Conservation (phyloP, 2,329 filamentous ascomycete genomes). For the Phoma herbarum region DNA sequence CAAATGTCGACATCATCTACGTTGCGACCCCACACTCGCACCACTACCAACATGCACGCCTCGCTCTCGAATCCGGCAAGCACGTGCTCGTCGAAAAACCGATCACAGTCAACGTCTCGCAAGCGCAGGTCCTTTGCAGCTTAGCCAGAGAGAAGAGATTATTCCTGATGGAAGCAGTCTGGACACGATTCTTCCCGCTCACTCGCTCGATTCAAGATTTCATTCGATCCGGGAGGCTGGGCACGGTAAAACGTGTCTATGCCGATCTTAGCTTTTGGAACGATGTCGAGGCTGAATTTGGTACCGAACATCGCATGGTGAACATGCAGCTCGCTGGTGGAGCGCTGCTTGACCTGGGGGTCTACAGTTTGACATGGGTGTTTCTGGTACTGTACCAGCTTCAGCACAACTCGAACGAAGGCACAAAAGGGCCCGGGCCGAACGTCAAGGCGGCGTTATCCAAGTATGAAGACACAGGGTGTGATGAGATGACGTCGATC, state of each 20-base stretch:
- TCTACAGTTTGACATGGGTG: constrained; percentile 88
- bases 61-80: constrained; percentile 82
- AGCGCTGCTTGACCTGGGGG: constrained; percentile 80
- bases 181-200: constrained; percentile 87
- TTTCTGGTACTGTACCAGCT: constrained; percentile 84
- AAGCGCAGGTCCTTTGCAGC: constrained; percentile 76
- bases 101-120: constrained; percentile 81
- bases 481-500: constrained; percentile 8
- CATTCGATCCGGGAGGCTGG: constrained; percentile 60
- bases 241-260: constrained; percentile 63
- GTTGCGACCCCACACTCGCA: constrained; percentile 89
- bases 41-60: constrained; percentile 87
- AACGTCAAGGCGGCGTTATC: constrained; percentile 60
- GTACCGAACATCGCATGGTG: constrained; percentile 74
- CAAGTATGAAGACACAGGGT: constrained; percentile 4
- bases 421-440: constrained; percentile 66
- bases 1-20: constrained; percentile 84
- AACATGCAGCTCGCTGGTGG: constrained; percentile 84
- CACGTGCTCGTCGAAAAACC: constrained; percentile 90
- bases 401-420: constrained; percentile 55
- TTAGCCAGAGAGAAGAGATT: constrained; percentile 72
- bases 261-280: constrained; percentile 67
- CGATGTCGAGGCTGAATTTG: constrained; percentile 60
- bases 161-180: constrained; percentile 69
- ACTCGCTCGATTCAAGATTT: constrained; percentile 76